Evolutionary conservation across 2,329 filamentous ascomycete species (phyloP), one percentile per base, ranked within the genome.

Genomic region (Trichophyton benhamiae): DNA sequence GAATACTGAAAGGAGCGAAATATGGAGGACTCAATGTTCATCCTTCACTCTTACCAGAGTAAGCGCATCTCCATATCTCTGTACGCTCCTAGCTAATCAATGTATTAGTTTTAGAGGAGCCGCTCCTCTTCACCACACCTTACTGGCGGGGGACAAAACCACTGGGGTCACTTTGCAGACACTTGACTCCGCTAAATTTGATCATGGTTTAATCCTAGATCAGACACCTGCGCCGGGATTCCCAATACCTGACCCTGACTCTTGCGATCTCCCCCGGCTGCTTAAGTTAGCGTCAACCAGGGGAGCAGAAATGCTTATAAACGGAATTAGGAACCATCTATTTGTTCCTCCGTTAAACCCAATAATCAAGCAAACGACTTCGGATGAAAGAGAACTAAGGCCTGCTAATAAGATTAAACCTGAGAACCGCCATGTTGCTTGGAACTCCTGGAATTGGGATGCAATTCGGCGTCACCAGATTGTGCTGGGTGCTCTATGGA

Each of bases 11-110:
- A 22, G 76, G 76, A 0, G 83, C 88, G 25, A 83, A 82, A 67
- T 96, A 95, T 74, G 91, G 91, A 49, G 94, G 94, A 0, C 76
- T 99, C 2, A 99, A 99, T 73, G 81, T 99, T 1, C 94, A 99
- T 70, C 94, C 94, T 0, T 97, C 92, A 0, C 76, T 96, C 30
- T 81, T 99, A 13, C 92, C 91, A 3, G 87, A 94, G 85, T 89
- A 78, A 66, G 78, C 70, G 5, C 4, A 25, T 13, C 6, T 30
- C 6, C 20, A 25, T 57, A n/a, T n/a, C 36, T 9, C 9, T 55
- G 13, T 8, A n/a, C 25, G 13, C n/a, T 36, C 8, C 15, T 17
- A 30, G 30, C 42, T 52, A 57, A 44, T 65, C 33, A 20, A 62
- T 36, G n/a, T 15, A 57, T 55, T 59, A 89, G 87, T 71, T 84